Evolutionary conservation across 306 rosid species (phyloP).

Genomic region (barrel medic (Medicago truncatula)): DNA sequence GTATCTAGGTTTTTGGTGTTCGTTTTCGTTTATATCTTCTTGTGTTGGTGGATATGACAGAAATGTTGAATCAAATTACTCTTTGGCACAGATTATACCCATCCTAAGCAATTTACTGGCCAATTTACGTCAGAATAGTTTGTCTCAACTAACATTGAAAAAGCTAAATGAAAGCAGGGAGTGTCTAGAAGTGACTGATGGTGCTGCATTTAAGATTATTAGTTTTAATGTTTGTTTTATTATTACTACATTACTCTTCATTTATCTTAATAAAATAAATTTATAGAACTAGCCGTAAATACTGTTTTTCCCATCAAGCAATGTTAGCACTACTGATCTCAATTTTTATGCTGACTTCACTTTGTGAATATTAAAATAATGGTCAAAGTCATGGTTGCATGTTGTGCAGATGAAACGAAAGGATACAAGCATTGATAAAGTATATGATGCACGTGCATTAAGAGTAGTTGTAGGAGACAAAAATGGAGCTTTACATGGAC

Average conservation of each 20-base stretch:
- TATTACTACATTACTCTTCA: constrained; percentile 15
- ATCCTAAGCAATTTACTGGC: constrained; percentile 12
- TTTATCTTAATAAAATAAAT: constrained; percentile 14
- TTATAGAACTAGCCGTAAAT: constrained; percentile 30
- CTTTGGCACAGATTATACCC: constrained; percentile 16
- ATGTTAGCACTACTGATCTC: constrained; percentile 7
- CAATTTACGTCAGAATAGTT: constrained; percentile 21
- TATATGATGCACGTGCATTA: constrained; percentile 93
- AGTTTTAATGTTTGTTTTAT: constrained; percentile 25
- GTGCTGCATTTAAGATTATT: constrained; percentile 28
- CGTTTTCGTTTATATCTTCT: neutral
- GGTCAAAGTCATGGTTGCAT: constrained; percentile 40
- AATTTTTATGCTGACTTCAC: constrained; percentile 7
- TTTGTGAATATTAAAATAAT: constrained; percentile 18
- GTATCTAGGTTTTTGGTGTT: constrained; percentile 15
- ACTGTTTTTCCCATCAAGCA: neutral
- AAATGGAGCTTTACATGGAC: constrained; percentile 89
- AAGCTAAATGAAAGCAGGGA: constrained; percentile 9
- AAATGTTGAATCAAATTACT: constrained; percentile 18
- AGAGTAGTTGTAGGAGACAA: constrained; percentile 98
- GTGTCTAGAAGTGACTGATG: constrained; percentile 29
- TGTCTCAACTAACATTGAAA: constrained; percentile 22
- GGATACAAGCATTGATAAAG: constrained; percentile 76
- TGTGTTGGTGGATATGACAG: constrained; percentile 25
- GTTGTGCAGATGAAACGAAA: constrained; percentile 82